Conservation (phyloP, 208 protist genomes). For the Leishmania turanica region DNA sequence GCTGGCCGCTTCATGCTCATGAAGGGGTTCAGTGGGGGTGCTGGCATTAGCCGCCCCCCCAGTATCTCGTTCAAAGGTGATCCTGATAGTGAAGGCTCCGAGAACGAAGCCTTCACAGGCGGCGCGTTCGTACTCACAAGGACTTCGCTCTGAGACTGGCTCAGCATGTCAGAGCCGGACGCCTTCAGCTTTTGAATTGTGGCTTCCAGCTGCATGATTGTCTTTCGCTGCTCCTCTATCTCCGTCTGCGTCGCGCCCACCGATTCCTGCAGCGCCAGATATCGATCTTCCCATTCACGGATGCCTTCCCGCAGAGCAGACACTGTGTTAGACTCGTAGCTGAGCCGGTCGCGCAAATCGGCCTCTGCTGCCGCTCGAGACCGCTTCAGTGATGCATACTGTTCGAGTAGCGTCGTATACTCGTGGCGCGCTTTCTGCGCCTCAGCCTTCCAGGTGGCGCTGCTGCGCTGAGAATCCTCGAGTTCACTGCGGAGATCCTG, state of each 20-base stretch:
- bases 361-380: slow-evolving; percentile 24
- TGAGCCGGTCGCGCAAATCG: slow-evolving; percentile 27
- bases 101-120: slow-evolving; percentile 2
- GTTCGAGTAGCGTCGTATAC: slow-evolving; percentile 37
- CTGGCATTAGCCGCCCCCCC: slow-evolving; percentile 1
- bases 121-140: background rate
- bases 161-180: background rate
- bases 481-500: slow-evolving; percentile 58
- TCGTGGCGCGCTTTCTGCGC: slow-evolving; percentile 35
- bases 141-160: slow-evolving; percentile 11
- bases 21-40: slow-evolving; percentile 25
- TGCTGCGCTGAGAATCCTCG: slow-evolving; percentile 53
- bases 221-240: slow-evolving; percentile 25
- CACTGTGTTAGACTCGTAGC: slow-evolving; percentile 13
- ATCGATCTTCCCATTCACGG: slow-evolving; percentile 24
- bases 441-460: slow-evolving; percentile 36
- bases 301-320: slow-evolving; percentile 13
- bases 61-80: background rate
- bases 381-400: slow-evolving; percentile 40
- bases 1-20: slow-evolving; percentile 13
- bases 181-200: slow-evolving; percentile 23
- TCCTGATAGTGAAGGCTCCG: slow-evolving; percentile 7
- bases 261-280: slow-evolving; percentile 22
- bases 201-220: slow-evolving; percentile 28
- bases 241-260: slow-evolving; percentile 21